Percentiles rank a stretch among this genome's conserved stretches.
Evolutionary conservation across 2,329 filamentous ascomycete genomes (phyloP).

Genomic region (Claviceps paspali): DNA sequence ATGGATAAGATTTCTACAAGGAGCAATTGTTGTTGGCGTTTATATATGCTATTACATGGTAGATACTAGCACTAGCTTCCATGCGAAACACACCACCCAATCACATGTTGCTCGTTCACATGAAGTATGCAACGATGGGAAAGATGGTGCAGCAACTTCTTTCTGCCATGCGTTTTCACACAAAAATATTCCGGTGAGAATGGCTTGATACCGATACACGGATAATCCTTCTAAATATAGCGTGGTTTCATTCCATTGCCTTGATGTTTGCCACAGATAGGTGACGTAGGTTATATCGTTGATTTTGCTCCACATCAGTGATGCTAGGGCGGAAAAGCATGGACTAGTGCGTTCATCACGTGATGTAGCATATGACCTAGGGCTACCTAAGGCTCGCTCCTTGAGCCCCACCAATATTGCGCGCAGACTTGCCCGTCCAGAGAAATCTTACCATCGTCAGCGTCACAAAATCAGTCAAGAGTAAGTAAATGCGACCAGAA

Average conservation of each 20-base stretch:
- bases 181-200: no score
- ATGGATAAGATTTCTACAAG: no score
- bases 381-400: conserved; percentile 19
- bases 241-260: no score
- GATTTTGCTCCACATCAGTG: no score
- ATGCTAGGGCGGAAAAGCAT: no score
- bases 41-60: no score
- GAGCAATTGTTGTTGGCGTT: not conserved
- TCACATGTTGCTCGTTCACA: not conserved
- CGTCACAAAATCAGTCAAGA: conserved; percentile 40
- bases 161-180: no score
- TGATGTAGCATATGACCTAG: conserved; percentile 19
- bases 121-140: not conserved
- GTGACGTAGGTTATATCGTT: no score
- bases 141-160: not conserved
- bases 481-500: conserved; percentile 28
- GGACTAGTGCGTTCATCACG: conserved; percentile 11
- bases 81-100: no score
- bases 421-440: conserved; percentile 18
- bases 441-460: conserved; percentile 26
- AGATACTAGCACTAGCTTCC: no score
- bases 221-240: no score
- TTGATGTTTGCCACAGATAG: not conserved
- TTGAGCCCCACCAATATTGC: conserved; percentile 29
- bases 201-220: no score